A percentile compares a stretch with the other conserved stretches of the same genome.
Conservation (phyloP, 768 basidiomycete genomes). For the Tulasnella sp. region DNA sequence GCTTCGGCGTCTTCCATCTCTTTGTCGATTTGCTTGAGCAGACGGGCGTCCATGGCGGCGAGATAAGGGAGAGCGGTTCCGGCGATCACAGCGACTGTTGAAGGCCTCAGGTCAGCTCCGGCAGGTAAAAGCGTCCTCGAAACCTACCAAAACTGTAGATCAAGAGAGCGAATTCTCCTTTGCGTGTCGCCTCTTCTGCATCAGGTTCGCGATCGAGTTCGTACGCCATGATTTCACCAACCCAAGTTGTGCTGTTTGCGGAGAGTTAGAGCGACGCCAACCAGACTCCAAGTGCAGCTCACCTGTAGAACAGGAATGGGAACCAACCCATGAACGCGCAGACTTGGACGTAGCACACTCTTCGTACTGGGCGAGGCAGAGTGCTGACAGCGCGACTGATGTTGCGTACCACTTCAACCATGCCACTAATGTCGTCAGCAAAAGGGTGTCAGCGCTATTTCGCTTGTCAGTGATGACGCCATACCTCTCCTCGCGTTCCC, state of each 20-base stretch:
- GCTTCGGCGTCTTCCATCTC: constrained; percentile 56
- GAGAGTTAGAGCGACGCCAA: not conserved
- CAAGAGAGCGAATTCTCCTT: constrained; percentile 86
- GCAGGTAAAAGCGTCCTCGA: not conserved
- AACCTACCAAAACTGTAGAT: constrained; percentile 79
- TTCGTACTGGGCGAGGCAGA: constrained; percentile 80
- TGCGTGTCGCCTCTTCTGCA: constrained; percentile 78
- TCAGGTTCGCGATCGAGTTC: constrained; percentile 75
- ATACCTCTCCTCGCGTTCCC: constrained; percentile 31
- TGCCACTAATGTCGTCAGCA: constrained; percentile 49
- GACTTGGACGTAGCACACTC: constrained; percentile 91
- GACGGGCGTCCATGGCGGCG: constrained; percentile 75
- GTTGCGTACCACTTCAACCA: constrained; percentile 75
- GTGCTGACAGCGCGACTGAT: constrained; percentile 73
- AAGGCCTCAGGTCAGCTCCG: constrained; percentile 36
- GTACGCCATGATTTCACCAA: constrained; percentile 91
- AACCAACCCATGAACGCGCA: constrained; percentile 99
- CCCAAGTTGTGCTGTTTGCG: constrained; percentile 76
- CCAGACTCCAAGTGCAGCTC: constrained; percentile 39
- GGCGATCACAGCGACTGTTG: constrained; percentile 78
- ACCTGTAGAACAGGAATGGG: constrained; percentile 93
- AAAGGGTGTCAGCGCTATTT: not conserved
- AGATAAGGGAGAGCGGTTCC: constrained; percentile 82
- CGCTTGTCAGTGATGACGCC: not conserved
- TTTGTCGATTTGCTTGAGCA: constrained; percentile 63